phyloP scores from a whole-genome alignment of 2,329 filamentous ascomycete genomes.

The Aaosphaeria arxii region DNA sequence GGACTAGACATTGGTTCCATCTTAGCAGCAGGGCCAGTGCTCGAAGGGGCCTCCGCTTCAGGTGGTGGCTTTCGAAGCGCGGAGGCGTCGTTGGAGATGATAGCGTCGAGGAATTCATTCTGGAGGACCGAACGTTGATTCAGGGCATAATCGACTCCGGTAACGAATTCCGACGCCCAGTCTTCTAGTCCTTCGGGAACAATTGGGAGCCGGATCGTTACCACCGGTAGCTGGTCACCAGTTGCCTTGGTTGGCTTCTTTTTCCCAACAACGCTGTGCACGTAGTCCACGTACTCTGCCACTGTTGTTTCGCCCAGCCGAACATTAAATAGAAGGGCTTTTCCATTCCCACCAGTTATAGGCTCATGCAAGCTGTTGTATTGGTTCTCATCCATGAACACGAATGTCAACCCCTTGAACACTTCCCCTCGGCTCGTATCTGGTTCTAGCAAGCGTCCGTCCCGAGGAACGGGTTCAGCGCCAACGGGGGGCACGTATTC shows the following conservation, averaged over 20 bases:
- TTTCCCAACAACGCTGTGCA: conserved; percentile 70
- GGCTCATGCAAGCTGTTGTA: conserved; percentile 71
- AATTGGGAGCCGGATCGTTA: conserved; percentile 69
- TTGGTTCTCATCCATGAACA: conserved; percentile 77
- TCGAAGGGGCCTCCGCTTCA: conserved; percentile 28
- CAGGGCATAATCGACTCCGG: conserved; percentile 65
- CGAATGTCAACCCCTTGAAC: conserved; percentile 83
- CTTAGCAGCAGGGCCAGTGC: conserved; percentile 9
- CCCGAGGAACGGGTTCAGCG: conserved; percentile 69
- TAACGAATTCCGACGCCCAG: conserved; percentile 71
- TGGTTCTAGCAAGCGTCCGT: conserved; percentile 69
- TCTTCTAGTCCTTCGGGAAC: conserved; percentile 44
- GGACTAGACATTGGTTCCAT: conserved; percentile 10
- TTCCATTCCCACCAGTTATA: conserved; percentile 78
- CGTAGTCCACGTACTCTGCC: conserved; percentile 74
- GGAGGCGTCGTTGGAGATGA: conserved; percentile 75
- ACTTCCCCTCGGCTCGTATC: conserved; percentile 64
- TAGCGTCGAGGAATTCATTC: conserved; percentile 87
- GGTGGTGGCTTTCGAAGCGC: conserved; percentile 66
- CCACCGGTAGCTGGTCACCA: conserved; percentile 66
- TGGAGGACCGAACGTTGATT: conserved; percentile 84
- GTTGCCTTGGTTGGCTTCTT: conserved; percentile 66
- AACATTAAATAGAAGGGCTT: conserved; percentile 68
- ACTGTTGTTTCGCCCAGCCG: conserved; percentile 62
- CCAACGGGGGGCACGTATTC: conserved; percentile 71